Conservation (phyloP, 75 land plant genomes). For the Chamaecyparis obtusa region DNA sequence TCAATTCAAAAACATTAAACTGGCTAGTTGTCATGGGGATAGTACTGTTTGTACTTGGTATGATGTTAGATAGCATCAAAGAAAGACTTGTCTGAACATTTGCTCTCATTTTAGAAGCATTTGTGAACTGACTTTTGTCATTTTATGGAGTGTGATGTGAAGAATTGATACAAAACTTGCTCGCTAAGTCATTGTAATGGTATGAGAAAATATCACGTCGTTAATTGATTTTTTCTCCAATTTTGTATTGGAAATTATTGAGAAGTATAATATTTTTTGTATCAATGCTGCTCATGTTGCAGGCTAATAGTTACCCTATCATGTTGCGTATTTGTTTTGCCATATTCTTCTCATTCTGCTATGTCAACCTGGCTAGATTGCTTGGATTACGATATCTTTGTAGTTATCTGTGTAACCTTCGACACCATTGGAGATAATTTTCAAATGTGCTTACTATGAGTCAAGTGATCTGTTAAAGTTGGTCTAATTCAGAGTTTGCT, state of each 20-base stretch:
- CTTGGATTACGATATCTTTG: not conserved
- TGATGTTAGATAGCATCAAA: not conserved
- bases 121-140: not conserved
- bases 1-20: not conserved
- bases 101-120: not conserved
- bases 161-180: no score
- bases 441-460: not conserved
- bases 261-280: not conserved
- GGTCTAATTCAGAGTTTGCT: not conserved
- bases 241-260: not conserved
- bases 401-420: not conserved
- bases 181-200: no score
- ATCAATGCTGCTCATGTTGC: not conserved
- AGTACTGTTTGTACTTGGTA: not conserved
- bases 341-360: not conserved
- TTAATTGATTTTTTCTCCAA: not conserved
- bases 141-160: no score
- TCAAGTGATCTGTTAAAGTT: not conserved
- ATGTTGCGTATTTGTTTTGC: not conserved
- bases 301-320: not conserved
- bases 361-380: not conserved
- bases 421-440: not conserved
- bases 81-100: not conserved
- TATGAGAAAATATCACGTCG: no score
- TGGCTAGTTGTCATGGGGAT: not conserved